phyloP scores from a whole-genome alignment of 1,284 basidiomycete genomes.

The Inonotus obliquus region DNA sequence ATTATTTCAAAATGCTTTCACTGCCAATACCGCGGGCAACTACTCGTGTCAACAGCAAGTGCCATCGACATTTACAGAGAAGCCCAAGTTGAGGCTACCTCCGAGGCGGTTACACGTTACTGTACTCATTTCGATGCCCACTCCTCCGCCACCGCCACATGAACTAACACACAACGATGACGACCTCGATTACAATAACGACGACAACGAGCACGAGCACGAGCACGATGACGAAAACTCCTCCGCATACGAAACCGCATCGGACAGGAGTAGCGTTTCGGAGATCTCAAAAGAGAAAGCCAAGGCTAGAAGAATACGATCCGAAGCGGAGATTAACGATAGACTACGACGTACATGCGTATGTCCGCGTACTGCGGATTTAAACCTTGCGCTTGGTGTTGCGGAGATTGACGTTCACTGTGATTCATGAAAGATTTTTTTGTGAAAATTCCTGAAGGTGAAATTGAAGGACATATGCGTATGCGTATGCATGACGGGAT shows the following conservation, averaged over 20 bases:
- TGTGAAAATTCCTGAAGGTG: no score
- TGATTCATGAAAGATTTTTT: background rate
- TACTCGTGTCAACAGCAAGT: background rate
- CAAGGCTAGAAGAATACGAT: background rate
- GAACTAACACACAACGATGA: background rate
- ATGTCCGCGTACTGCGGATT: background rate
- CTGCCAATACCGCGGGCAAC: background rate
- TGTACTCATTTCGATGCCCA: background rate
- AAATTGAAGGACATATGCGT: no score
- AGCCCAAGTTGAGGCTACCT: background rate
- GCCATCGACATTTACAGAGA: background rate
- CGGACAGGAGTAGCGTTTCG: background rate
- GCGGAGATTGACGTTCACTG: background rate
- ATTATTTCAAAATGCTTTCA: background rate
- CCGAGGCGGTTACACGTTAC: background rate
- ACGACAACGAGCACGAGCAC: background rate
- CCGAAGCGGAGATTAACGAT: background rate
- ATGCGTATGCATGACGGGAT: no score
- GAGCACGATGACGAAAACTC: background rate
- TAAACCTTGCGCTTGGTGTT: background rate
- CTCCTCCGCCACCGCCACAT: background rate
- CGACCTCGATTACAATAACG: background rate
- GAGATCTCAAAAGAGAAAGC: background rate
- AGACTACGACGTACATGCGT: background rate
- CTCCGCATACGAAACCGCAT: background rate